Evolutionary conservation across 225 moss, liverwort and hornwort species (phyloP).

Genomic region (Lunularia cruciata): DNA sequence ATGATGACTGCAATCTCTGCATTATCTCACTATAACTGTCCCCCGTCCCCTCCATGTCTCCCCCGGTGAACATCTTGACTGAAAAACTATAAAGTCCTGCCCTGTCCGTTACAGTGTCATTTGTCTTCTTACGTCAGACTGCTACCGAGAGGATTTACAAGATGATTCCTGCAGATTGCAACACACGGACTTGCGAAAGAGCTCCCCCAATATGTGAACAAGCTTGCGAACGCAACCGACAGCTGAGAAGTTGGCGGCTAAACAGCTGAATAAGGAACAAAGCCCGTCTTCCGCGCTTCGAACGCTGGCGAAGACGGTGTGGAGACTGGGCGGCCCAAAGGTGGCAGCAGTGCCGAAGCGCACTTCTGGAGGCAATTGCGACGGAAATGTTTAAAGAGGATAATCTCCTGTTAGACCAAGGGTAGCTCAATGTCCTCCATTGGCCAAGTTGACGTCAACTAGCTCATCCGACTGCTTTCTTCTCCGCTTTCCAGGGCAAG

Average conservation of each 20-base stretch:
- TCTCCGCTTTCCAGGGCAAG: neutral
- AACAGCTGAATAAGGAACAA: neutral
- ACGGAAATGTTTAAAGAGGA: neutral
- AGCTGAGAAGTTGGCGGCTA: neutral
- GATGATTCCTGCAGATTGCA: too few relatives aligned
- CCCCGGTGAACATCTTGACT: conserved; percentile 17
- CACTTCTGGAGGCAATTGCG: neutral
- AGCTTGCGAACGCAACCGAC: neutral
- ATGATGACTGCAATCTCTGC: conserved; percentile 35
- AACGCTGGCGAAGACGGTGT: neutral
- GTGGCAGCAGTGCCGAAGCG: neutral
- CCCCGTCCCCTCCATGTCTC: conserved; percentile 30
- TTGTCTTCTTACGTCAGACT: neutral
- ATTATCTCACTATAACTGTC: conserved; percentile 32
- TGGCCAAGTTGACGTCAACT: neutral
- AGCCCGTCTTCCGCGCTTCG: neutral
- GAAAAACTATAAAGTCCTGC: neutral
- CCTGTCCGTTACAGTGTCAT: conserved; percentile 18
- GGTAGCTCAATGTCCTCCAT: neutral
- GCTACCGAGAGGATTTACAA: neutral
- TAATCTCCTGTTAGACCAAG: neutral
- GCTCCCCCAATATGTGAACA: neutral
- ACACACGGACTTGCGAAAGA: too few relatives aligned
- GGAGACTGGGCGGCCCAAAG: neutral
- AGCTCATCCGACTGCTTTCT: conserved; percentile 7